A percentile compares a stretch with the other conserved stretches of the same genome.
Conservation (phyloP, 2,329 filamentous ascomycete genomes). For the Akanthomyces dipterigenus region DNA sequence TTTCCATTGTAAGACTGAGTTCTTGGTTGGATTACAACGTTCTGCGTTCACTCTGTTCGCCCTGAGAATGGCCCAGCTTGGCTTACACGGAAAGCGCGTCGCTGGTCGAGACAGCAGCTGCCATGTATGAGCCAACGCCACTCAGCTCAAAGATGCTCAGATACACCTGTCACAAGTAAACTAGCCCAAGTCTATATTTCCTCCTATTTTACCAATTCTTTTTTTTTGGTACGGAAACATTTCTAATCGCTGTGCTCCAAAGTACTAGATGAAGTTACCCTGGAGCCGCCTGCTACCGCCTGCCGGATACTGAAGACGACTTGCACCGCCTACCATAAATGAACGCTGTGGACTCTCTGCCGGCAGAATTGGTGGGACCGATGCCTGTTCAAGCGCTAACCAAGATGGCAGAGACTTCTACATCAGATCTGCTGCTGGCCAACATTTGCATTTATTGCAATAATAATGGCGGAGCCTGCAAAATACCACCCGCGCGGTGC, state of each 20-base stretch:
- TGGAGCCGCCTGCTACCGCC: background rate
- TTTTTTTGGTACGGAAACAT: no score
- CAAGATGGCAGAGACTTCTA: slow-evolving; percentile 6
- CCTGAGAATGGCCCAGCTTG: background rate
- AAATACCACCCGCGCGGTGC: slow-evolving; percentile 25
- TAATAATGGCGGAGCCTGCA: slow-evolving; percentile 25
- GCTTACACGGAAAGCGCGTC: background rate
- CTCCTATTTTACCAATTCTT: no score
- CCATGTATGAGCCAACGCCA: background rate
- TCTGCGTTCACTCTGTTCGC: background rate
- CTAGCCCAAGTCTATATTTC: no score
- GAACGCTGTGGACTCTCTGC: slow-evolving; percentile 16
- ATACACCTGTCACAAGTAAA: no score
- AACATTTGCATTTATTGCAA: background rate
- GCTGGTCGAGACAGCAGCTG: background rate
- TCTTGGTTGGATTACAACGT: accelerated
- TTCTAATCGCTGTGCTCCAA: no score
- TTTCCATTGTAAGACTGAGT: background rate
- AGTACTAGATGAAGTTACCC: background rate
- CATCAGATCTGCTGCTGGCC: background rate
- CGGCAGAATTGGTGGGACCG: slow-evolving; percentile 17
- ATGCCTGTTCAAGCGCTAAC: background rate
- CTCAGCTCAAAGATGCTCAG: background rate
- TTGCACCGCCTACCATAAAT: background rate
- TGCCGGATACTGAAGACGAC: background rate